Evolutionary conservation across 306 rosid species (phyloP), one percentile per base, ranked within the genome.

Genomic region (Quercus mongolica): DNA sequence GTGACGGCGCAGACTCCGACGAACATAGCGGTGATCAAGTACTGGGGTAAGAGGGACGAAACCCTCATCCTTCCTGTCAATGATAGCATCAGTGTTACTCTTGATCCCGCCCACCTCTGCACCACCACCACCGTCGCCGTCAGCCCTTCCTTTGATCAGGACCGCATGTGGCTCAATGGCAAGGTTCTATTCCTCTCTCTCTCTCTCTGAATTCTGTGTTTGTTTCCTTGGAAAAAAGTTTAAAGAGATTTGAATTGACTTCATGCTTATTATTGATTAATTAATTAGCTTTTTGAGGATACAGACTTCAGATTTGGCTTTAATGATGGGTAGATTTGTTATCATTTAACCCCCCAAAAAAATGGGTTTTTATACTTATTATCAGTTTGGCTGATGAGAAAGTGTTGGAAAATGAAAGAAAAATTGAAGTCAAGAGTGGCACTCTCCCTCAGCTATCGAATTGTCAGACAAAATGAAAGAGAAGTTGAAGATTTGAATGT

Each of bases 11-110:
- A 94, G 78, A 93, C 99, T 12, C 99, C 99, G 1, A 95, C 98
- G 15, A 95, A 95, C 88, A 95, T 95, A 73, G 98, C 99, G 18
- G 99, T 95, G 30, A 95, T 95, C 71, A 95, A 95, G 85, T 95
- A 95, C 79, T 95, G 99, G 99, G 99, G 99, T 0, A 95, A 95
- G 86, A 87, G 99, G 55, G 98, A 95, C 67, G 99, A 95, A 80
- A 82, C 83, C 64, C 89, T 95, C 6, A 93, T 95, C 79, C 79
- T 95, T 81, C 98, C 99, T 1, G 92, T 95, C 7, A 95, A 95
- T 62, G 99, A 95, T 76, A 95, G 99, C 71, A 95, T 12, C 74
- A 95, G 99, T 67, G 97, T 93, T 9, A 95, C 99, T 59, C 98
- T 95, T 81, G 99, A 95, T 86, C 99, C 98, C 26, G 78, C 10